These are phyloP conservation scores for Aspergillus niger DNA, from an alignment of 2,329 filamentous ascomycete genomes.

Conservation along the genomic window DNA sequence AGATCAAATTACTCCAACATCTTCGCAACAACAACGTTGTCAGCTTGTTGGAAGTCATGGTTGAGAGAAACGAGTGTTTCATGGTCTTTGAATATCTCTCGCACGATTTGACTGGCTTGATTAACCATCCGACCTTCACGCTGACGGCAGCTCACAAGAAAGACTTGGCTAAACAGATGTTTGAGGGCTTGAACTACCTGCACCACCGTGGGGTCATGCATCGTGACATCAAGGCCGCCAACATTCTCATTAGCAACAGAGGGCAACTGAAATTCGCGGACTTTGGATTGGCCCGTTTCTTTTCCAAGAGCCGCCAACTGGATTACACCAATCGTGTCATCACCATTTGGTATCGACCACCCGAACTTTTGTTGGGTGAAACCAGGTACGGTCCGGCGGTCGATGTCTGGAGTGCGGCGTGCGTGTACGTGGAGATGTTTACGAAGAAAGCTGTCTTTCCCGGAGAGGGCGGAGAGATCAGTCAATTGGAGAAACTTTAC, in stretches of 20 bases:
- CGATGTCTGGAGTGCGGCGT: constrained; percentile 96
- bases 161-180: constrained; percentile 87
- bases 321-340: constrained; percentile 99
- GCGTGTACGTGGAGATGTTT: constrained; percentile 95
- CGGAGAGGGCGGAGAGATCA: constrained; percentile 92
- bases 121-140: constrained; percentile 91
- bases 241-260: constrained; percentile 88
- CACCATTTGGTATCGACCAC: constrained; percentile 96
- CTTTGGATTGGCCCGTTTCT: constrained; percentile 94
- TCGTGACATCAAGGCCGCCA: constrained; percentile 96
- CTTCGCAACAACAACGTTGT: constrained; percentile 87
- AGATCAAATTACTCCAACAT: constrained; percentile 95
- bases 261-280: constrained; percentile 91
- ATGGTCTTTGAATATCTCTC: constrained; percentile 99
- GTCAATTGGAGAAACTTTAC: constrained; percentile 96
- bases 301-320: constrained; percentile 84
- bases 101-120: constrained; percentile 89
- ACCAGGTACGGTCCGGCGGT: constrained; percentile 88
- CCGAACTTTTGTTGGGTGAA: constrained; percentile 86
- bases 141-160: constrained; percentile 87
- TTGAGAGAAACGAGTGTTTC: constrained; percentile 97
- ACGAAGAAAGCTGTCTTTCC: constrained; percentile 91
- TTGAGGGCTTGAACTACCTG: constrained; percentile 90
- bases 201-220: constrained; percentile 92
- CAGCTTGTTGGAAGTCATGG: constrained; percentile 94